Conservation (phyloP, 108 stramenopile species). For the Cyclotella sp. region DNA sequence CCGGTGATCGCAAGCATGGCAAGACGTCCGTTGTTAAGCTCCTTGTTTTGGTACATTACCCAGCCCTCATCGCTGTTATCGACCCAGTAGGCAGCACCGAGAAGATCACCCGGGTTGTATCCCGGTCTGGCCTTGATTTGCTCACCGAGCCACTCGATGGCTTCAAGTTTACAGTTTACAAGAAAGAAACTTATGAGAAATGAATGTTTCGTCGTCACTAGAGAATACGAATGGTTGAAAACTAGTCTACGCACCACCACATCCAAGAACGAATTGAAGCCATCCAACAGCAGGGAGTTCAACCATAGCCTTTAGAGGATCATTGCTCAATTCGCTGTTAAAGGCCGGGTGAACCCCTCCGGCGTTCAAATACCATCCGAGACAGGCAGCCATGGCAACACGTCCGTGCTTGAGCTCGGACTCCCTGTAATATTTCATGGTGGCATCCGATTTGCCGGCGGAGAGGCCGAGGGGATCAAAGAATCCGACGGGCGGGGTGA, state of each 20-base stretch:
- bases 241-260: constrained; percentile 52
- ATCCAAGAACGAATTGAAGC: constrained; percentile 91
- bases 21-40: constrained; percentile 95
- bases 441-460: constrained; percentile 73
- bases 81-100: constrained; percentile 92
- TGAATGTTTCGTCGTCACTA: background rate
- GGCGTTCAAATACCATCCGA: constrained; percentile 93
- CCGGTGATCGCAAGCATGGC: constrained; percentile 96
- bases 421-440: constrained; percentile 91
- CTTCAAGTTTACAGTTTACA: constrained; percentile 4
- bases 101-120: constrained; percentile 88
- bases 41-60: constrained; percentile 95
- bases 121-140: constrained; percentile 90
- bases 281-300: constrained; percentile 87
- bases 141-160: constrained; percentile 87
- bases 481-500: constrained; percentile 87
- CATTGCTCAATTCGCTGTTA: constrained; percentile 74
- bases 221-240: background rate
- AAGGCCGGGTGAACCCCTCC: constrained; percentile 91
- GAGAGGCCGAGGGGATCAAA: constrained; percentile 92
- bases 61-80: constrained; percentile 91
- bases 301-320: constrained; percentile 86
- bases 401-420: constrained; percentile 97
- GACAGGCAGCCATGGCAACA: constrained; percentile 96
- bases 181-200: background rate